A percentile compares a stretch with the other conserved stretches of the same genome.
Conservation (phyloP, 495 filamentous ascomycete genomes). For the Penicillium soppii region DNA sequence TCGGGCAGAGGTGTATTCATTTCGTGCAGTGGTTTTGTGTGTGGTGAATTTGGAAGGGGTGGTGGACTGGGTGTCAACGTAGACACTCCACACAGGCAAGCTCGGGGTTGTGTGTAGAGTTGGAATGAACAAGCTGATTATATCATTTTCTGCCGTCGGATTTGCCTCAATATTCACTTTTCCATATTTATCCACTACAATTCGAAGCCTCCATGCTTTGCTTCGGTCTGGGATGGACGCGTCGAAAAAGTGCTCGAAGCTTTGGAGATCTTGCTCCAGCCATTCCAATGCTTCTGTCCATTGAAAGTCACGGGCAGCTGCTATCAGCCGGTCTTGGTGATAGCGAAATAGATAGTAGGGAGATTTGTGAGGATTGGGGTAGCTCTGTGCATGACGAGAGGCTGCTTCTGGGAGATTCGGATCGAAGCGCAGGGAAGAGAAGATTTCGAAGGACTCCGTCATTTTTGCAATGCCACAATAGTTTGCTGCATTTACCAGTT, state of each 20-base stretch:
- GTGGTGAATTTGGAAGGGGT: constrained; percentile 62
- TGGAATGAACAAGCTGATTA: constrained; percentile 55
- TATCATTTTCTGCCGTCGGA: constrained; percentile 46
- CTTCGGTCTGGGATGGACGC: constrained; percentile 33
- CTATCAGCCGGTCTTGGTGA: constrained; percentile 79
- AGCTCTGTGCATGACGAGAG: constrained; percentile 39
- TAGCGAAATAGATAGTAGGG: constrained; percentile 81
- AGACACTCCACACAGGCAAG: constrained; percentile 42
- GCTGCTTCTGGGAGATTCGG: constrained; percentile 52
- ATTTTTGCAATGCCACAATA: constrained; percentile 12
- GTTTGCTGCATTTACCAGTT: constrained; percentile 4
- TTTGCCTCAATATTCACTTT: constrained; percentile 47
- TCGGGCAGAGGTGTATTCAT: constrained; percentile 64
- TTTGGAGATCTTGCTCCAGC: constrained; percentile 27
- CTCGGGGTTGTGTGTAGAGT: constrained; percentile 10
- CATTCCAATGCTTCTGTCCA: constrained; percentile 46
- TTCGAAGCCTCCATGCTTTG: constrained; percentile 51
- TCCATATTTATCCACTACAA: constrained; percentile 52
- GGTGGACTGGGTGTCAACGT: constrained; percentile 54
- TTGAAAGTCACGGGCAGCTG: constrained; percentile 67
- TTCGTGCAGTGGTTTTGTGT: constrained; percentile 72
- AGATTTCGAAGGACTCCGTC: constrained; percentile 53
- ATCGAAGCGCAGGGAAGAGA: constrained; percentile 77
- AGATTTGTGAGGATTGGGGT: constrained; percentile 42
- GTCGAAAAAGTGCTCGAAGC: constrained; percentile 32